Percentiles rank a stretch among this genome's conserved stretches.
phyloP scores from a whole-genome alignment of 768 basidiomycete genomes.

The Naganishia vaughanmartiniae region DNA sequence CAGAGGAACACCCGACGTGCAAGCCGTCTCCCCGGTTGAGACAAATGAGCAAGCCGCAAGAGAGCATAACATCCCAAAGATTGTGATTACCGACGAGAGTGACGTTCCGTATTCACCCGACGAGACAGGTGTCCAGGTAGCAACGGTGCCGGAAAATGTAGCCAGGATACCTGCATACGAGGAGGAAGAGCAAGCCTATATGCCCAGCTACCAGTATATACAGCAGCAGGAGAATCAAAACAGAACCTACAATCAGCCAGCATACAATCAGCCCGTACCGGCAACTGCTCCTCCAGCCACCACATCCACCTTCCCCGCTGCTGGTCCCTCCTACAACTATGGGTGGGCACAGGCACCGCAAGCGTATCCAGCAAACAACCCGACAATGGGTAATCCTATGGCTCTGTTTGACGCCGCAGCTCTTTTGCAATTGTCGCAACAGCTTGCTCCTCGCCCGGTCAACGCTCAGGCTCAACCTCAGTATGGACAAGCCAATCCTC shows the following conservation, averaged over 20 bases:
- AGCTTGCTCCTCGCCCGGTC: neutral
- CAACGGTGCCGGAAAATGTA: neutral
- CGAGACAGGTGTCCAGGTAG: neutral
- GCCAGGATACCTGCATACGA: neutral
- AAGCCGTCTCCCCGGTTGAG: neutral
- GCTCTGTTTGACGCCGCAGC: neutral
- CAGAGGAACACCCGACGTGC: neutral
- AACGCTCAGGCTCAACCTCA: neutral
- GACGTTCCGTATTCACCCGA: neutral
- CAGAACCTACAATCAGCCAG: neutral
- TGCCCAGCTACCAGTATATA: slow-evolving; percentile 10
- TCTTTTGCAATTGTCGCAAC: neutral
- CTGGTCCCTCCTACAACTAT: neutral
- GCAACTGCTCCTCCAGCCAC: neutral
- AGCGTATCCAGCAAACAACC: neutral
- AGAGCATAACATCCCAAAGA: neutral
- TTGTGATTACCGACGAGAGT: neutral
- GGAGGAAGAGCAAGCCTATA: slow-evolving; percentile 12
- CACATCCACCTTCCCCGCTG: neutral
- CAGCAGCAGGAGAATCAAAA: slow-evolving; percentile 1
- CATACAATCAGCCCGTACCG: neutral
- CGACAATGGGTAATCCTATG: neutral
- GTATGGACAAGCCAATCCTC: neutral
- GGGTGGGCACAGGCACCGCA: neutral
- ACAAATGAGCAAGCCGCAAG: neutral